Percentiles rank a stretch among this genome's conserved stretches.
Evolutionary conservation across 2,329 filamentous ascomycete genomes (phyloP).

Genomic region (Hymenoscyphus salicellus): DNA sequence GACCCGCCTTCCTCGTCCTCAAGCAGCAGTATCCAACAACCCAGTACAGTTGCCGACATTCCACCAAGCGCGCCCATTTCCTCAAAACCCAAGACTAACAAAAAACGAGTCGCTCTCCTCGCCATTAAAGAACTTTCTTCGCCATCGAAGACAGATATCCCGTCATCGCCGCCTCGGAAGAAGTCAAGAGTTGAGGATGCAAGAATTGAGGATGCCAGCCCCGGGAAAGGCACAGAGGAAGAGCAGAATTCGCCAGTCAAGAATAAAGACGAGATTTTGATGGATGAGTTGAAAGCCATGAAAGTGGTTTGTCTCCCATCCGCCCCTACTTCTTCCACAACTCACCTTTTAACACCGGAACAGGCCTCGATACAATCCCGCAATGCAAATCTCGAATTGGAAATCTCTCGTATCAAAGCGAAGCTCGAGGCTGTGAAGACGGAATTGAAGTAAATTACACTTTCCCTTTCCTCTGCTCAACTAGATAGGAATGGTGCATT

Average conservation of each 20-base stretch:
- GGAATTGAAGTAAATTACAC: slow-evolving; percentile 34
- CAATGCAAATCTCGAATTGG: slow-evolving; percentile 43
- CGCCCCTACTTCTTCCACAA: too few relatives aligned
- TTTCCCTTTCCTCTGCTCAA: slow-evolving; percentile 1
- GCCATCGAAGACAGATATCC: not conserved
- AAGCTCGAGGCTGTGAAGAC: slow-evolving; percentile 39
- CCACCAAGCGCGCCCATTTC: not conserved
- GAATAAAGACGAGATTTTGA: slow-evolving; percentile 24
- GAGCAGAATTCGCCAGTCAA: not conserved
- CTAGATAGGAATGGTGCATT: too few relatives aligned
- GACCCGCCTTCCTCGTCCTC: slow-evolving; percentile 6
- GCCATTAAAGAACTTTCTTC: not conserved
- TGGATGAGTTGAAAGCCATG: slow-evolving; percentile 32
- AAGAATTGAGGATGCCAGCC: not conserved
- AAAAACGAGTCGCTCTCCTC: not conserved
- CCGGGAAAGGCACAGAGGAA: not conserved
- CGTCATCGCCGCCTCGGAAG: not conserved
- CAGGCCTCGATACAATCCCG: slow-evolving; percentile 42
- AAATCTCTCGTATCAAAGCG: slow-evolving; percentile 30
- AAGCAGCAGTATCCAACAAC: slow-evolving; percentile 10
- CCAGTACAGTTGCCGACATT: slow-evolving; percentile 14
- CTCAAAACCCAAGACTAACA: not conserved
- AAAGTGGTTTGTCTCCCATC: slow-evolving; percentile 35
- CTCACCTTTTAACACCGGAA: slow-evolving; percentile 5
- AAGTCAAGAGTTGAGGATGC: not conserved